Conservation (phyloP, 2,329 filamentous ascomycete species). For the Knoxdaviesia capensis region DNA sequence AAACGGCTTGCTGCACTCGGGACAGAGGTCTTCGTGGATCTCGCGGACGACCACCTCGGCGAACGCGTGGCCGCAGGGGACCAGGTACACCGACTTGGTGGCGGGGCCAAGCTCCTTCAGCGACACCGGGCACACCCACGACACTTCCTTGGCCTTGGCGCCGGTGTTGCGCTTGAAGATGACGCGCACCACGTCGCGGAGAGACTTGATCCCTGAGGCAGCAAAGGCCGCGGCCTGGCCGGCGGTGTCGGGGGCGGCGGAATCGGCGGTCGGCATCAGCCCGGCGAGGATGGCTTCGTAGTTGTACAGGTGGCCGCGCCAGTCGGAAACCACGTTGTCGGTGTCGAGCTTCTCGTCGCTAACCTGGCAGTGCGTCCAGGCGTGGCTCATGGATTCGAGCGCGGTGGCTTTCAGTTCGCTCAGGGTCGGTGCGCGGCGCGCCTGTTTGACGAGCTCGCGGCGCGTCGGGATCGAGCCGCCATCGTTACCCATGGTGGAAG, state of each 20-base stretch:
- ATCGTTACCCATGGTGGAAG: constrained; percentile 74
- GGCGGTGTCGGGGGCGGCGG: constrained; percentile 32
- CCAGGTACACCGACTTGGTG: constrained; percentile 68
- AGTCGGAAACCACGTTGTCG: constrained; percentile 66
- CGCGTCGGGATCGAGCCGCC: constrained; percentile 92
- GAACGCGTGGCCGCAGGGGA: constrained; percentile 92
- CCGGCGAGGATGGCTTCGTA: constrained; percentile 70
- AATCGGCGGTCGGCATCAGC: constrained; percentile 21
- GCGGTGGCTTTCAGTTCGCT: constrained; percentile 78
- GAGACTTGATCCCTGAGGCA: constrained; percentile 45
- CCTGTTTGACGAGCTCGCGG: constrained; percentile 87
- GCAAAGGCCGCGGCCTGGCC: constrained; percentile 17
- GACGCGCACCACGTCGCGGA: constrained; percentile 76
- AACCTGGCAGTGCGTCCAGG: constrained; percentile 77
- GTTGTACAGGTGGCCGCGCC: constrained; percentile 71
- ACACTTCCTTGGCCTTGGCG: constrained; percentile 17
- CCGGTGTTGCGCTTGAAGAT: constrained; percentile 38
- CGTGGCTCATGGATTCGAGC: constrained; percentile 66
- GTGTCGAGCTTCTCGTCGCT: constrained; percentile 52
- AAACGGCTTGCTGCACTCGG: constrained; percentile 60
- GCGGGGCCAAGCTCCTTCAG: constrained; percentile 65
- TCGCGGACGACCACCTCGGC: constrained; percentile 70
- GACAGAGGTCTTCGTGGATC: constrained; percentile 41
- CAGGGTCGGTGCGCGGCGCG: constrained; percentile 61
- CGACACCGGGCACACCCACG: constrained; percentile 70